Conservation (phyloP, 148 eudicot species). For the Selenicereus undatus region DNA sequence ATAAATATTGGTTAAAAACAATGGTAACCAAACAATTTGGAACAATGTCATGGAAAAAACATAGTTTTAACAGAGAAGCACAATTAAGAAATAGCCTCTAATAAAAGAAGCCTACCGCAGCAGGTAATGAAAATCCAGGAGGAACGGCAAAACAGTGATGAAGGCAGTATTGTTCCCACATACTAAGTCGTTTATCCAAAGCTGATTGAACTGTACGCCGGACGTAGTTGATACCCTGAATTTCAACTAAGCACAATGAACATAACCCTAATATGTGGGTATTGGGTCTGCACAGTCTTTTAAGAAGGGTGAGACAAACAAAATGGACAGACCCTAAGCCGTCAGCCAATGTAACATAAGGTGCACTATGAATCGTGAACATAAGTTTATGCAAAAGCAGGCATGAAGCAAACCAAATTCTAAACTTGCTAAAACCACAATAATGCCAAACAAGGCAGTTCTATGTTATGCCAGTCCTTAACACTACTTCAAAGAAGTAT, state of each 20-base stretch:
- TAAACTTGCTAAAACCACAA: not conserved
- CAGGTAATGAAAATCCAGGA: constrained; percentile 55
- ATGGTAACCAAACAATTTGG: no score
- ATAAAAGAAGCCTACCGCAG: constrained; percentile 36
- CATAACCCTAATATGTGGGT: not conserved
- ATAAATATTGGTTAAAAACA: no score
- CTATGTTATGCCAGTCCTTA: no score
- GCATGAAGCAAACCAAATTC: not conserved
- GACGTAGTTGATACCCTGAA: constrained; percentile 53
- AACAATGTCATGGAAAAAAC: not conserved
- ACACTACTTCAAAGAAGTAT: no score
- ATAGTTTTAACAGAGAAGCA: not conserved
- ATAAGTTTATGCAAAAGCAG: not conserved
- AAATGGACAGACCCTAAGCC: not conserved
- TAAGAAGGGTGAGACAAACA: constrained; percentile 3
- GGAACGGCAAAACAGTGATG: constrained; percentile 64
- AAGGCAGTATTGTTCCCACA: constrained; percentile 80
- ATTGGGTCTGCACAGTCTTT: not conserved
- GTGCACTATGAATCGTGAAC: not conserved
- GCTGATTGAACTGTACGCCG: constrained; percentile 41
- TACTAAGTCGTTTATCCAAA: constrained; percentile 48
- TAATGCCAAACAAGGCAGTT: not conserved
- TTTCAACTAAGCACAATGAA: not conserved
- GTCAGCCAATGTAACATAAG: not conserved
- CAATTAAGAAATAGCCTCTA: not conserved